Evolutionary conservation across 2,329 filamentous ascomycete genomes (phyloP).

Genomic region (Boeremia lycopersici): DNA sequence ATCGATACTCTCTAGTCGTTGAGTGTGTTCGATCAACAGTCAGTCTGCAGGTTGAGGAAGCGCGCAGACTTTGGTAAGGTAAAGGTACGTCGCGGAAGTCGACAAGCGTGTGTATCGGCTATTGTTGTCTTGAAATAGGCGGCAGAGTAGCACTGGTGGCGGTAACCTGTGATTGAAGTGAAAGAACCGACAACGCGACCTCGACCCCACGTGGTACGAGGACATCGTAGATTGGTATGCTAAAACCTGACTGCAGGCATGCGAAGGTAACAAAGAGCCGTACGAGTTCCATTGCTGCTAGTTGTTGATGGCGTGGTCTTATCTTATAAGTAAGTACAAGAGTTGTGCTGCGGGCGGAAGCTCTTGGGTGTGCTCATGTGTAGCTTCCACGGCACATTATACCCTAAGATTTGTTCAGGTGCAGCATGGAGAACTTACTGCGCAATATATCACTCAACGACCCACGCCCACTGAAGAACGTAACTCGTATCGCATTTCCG

Average conservation of each 20-base stretch:
- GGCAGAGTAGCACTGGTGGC: neutral
- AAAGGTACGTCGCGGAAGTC: too few relatives aligned
- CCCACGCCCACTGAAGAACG: neutral
- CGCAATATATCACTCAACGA: neutral
- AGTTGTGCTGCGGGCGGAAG: too few relatives aligned
- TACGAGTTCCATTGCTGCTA: too few relatives aligned
- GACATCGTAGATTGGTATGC: neutral
- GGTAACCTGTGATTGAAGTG: constrained; percentile 5
- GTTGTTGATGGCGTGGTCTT: too few relatives aligned
- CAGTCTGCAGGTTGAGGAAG: too few relatives aligned
- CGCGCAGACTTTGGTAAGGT: too few relatives aligned
- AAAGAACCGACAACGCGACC: neutral
- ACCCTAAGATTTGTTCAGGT: neutral
- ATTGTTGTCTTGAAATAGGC: neutral
- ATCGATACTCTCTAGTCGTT: too few relatives aligned
- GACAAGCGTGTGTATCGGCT: neutral
- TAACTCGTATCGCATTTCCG: constrained; percentile 15
- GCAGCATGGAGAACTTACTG: neutral
- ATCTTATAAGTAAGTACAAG: too few relatives aligned
- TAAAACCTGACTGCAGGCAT: neutral
- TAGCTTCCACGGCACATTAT: too few relatives aligned
- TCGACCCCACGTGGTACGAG: neutral
- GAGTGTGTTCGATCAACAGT: too few relatives aligned
- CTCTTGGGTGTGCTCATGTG: too few relatives aligned
- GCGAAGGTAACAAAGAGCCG: too few relatives aligned